phyloP scores from a whole-genome alignment of 2,329 filamentous ascomycete species.

The Ceratocystis cacaofunesta region DNA sequence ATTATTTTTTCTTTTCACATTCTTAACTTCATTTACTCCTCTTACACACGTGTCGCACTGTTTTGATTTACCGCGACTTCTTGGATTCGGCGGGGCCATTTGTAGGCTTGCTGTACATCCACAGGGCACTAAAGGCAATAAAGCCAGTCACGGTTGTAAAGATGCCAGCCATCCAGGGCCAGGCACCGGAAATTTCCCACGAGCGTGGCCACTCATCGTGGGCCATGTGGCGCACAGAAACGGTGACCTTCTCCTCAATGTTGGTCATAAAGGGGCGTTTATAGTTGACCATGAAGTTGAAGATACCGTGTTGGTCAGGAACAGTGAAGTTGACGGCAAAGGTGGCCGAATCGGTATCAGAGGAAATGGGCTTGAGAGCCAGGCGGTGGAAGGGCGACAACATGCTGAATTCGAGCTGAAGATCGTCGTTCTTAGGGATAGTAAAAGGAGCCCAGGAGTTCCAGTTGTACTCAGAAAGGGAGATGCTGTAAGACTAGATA shows the following conservation, averaged over 20 bases:
- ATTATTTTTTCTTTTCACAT: constrained; percentile 11
- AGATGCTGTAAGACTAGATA: constrained; percentile 67
- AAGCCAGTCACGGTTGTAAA: constrained; percentile 72
- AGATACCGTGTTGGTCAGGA: constrained; percentile 96
- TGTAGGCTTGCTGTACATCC: constrained; percentile 56
- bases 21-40: background rate
- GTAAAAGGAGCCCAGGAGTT: constrained; percentile 62
- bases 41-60: background rate
- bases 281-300: constrained; percentile 96
- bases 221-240: constrained; percentile 89
- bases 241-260: constrained; percentile 85
- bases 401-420: constrained; percentile 98
- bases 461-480: constrained; percentile 69
- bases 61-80: constrained; percentile 32
- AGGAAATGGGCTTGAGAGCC: constrained; percentile 43
- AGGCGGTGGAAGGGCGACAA: constrained; percentile 93
- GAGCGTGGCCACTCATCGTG: constrained; percentile 93
- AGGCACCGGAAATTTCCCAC: constrained; percentile 77
- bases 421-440: constrained; percentile 50
- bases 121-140: constrained; percentile 69
- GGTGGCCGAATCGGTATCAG: constrained; percentile 52
- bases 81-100: constrained; percentile 25
- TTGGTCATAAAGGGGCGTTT: constrained; percentile 83
- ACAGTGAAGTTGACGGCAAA: constrained; percentile 65
- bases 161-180: constrained; percentile 88